Evolutionary conservation across 2,329 filamentous ascomycete genomes (phyloP), one percentile per base, ranked within the genome.

Genomic region (Huntiella savannae): DNA sequence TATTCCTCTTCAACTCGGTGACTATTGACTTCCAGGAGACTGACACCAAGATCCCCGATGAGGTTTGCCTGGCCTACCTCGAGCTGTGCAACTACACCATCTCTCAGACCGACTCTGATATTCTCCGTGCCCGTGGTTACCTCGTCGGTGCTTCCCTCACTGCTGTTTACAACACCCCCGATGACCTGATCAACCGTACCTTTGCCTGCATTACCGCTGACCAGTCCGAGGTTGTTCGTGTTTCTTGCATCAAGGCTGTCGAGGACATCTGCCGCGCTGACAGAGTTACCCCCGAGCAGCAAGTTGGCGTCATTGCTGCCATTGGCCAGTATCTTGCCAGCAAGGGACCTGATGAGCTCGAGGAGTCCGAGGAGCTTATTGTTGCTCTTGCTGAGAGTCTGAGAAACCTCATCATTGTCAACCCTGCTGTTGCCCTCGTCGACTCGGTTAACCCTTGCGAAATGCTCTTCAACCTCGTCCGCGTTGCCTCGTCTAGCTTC

Each of bases 301-400:
- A 94, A 58, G 54, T 67, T 1, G 63, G 68, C 15, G 68, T 81
- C 49, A 68, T 77, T 42, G 67, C 63, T n/a, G 71, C 77, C 8
- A 71, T 82, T 51, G 73, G 76, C 44, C 67, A 79, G 33, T 98
- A 87, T 61, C 71, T 96, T 53, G 73, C 79, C 39, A 67, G 72
- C 12, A 86, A 88, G 58, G 86, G 95, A 55, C 69, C 91, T 42
- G 75, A 73, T 45, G 87, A 95, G 13, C 71, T 93, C 41, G 77
- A 82, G 46, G 87, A 95, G 52, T 82, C 83, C 8, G 88, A 96
- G 54, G 91, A 98, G 59, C 73, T 96, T 46, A 77, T 95, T 53
- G 83, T 93, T 11, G 88, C 87, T 0, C 68, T 98, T 32, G 82
- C 88, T 4, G 86, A 95, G 61, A 82, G 87, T 1, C 68, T 96